These are phyloP conservation scores for Rhynchospora pubera DNA, from an alignment of 176 grass and related monocot genomes.

Conservation along the genomic window DNA sequence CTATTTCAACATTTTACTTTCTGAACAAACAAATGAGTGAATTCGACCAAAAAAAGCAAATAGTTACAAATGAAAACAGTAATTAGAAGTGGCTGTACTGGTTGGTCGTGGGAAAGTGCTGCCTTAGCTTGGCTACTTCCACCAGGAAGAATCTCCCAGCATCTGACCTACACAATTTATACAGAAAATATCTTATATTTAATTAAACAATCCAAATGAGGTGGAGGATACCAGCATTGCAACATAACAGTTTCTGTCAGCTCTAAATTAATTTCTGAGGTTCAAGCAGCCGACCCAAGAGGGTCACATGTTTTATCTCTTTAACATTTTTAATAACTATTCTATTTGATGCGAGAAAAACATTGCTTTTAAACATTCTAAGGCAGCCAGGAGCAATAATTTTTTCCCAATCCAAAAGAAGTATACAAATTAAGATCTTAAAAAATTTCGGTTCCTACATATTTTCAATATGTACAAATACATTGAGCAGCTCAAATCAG, in stretches of 20 bases:
- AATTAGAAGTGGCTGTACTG: conserved; percentile 24
- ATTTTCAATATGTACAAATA: background rate
- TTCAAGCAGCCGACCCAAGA: background rate
- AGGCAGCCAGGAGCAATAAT: background rate
- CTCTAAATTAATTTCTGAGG: background rate
- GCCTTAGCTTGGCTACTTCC: conserved; percentile 76
- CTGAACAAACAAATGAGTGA: background rate
- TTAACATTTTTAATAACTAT: conserved; percentile 4
- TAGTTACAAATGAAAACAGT: background rate
- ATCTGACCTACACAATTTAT: conserved; percentile 46
- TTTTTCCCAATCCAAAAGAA: background rate
- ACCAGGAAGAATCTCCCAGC: conserved; percentile 64
- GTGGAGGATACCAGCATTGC: background rate
- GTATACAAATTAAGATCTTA: background rate
- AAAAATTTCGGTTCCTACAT: background rate
- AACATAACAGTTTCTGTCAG: background rate
- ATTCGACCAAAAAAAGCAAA: conserved; percentile 7
- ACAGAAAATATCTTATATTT: too few relatives aligned
- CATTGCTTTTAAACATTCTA: background rate
- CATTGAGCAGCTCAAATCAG: background rate
- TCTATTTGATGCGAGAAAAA: background rate
- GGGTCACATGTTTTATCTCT: background rate
- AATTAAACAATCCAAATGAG: background rate
- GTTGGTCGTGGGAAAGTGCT: conserved; percentile 76
- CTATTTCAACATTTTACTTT: background rate